Conservation (phyloP, 305 asterid species). For the Withania somnifera region DNA sequence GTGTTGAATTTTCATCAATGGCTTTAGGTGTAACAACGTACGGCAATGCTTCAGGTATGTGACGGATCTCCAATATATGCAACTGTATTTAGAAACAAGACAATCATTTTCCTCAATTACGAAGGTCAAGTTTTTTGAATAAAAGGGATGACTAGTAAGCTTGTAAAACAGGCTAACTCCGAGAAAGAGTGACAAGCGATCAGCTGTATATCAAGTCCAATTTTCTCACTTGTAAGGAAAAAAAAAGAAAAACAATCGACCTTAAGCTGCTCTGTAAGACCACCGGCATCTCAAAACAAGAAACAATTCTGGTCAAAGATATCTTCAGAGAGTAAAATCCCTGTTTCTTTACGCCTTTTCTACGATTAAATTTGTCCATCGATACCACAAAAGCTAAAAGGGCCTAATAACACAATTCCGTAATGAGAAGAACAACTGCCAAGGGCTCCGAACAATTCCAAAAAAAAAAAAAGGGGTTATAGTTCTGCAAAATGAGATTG, state of each 20-base stretch:
- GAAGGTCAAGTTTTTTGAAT: background rate
- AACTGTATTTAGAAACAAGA: constrained; percentile 35
- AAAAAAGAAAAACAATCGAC: background rate
- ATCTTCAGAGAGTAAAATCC: background rate
- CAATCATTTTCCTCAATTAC: background rate
- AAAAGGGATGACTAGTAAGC: background rate
- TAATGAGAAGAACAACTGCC: background rate
- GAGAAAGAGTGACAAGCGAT: background rate
- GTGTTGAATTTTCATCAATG: constrained; percentile 84
- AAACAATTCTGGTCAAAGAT: background rate
- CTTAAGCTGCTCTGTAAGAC: background rate
- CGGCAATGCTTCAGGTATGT: constrained; percentile 90
- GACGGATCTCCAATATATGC: constrained; percentile 75
- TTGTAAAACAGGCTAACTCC: background rate
- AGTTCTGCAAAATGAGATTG: background rate
- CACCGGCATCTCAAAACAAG: background rate
- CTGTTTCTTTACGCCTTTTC: background rate
- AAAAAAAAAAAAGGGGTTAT: background rate
- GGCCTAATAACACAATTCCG: background rate
- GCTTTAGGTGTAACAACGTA: constrained; percentile 94
- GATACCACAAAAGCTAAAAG: background rate
- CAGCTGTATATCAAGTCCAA: background rate
- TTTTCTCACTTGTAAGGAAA: background rate
- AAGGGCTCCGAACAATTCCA: background rate
- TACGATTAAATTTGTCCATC: background rate